Evolutionary conservation across 2,329 filamentous ascomycete genomes (phyloP), one percentile per base, ranked within the genome.

Genomic region (Hypoxylon sp.): DNA sequence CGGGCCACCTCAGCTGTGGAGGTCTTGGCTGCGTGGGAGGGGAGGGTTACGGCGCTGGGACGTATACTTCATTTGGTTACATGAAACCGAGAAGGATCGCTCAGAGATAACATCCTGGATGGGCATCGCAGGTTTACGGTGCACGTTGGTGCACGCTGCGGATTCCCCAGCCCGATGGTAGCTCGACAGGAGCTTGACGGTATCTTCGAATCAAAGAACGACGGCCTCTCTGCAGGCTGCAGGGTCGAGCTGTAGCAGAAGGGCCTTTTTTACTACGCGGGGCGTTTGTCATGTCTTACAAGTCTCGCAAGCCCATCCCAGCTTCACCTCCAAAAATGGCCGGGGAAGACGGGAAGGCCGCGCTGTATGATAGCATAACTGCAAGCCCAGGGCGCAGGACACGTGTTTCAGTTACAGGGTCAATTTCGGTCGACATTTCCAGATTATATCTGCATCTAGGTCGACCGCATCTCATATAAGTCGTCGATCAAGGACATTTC

Each of bases 11-110:
- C n/a, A 51, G 47, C 52, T 60, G 13, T n/a, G n/a, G n/a, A n/a
- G n/a, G n/a, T 55, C 59, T 58, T 58, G 59, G 53, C 48, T 62
- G 59, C 60, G 52, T 51, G 15, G 31, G 46, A 47, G 27, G 52
- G 56, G 53, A 60, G 56, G 38, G 57, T 48, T 48, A 56, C 59
- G n/a, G n/a, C n/a, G n/a, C n/a, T n/a, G n/a, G n/a, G n/a, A n/a
- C n/a, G n/a, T n/a, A n/a, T n/a, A n/a, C n/a, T n/a, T n/a, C n/a
- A n/a, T n/a, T n/a, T n/a, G n/a, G n/a, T n/a, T n/a, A n/a, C n/a
- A n/a, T n/a, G n/a, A n/a, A n/a, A n/a, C n/a, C n/a, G n/a, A n/a
- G n/a, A n/a, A n/a, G n/a, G n/a, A 27, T 29, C 13, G n/a, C n/a
- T 4, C 11, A n/a, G 40, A 26, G 38, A 45, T 23, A 40, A 15